phyloP scores from a whole-genome alignment of 208 protist species.

The Crithidia mellificae region DNA sequence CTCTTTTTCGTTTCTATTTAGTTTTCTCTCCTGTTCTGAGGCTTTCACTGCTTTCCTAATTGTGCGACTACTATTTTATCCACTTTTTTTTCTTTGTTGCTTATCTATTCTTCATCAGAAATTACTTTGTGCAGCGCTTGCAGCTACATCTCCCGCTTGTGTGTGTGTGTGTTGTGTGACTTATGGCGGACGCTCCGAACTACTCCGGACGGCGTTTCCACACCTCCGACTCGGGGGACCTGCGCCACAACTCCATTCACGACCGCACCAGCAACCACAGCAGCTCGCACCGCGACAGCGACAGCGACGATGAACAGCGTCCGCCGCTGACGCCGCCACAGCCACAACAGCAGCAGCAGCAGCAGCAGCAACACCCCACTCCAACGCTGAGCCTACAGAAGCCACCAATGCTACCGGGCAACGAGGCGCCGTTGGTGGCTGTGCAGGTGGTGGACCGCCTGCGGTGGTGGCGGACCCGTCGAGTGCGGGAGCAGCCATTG shows the following conservation, averaged over 20 bases:
- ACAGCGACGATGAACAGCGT: not conserved
- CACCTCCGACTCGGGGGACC: slow-evolving; percentile 12
- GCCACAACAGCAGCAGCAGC: too few relatives aligned
- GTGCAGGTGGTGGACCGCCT: slow-evolving; percentile 72
- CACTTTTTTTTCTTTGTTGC: not conserved
- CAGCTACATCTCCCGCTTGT: too few relatives aligned
- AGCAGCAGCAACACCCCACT: slow-evolving; percentile 14
- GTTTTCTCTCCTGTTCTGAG: too few relatives aligned
- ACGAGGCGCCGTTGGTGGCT: slow-evolving; percentile 12
- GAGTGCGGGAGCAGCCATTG: slow-evolving; percentile 47
- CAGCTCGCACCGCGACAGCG: not conserved
- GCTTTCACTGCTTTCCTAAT: not conserved
- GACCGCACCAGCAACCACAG: slow-evolving; percentile 9
- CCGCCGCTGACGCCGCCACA: too few relatives aligned
- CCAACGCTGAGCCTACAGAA: slow-evolving; percentile 6
- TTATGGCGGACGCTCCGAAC: slow-evolving; percentile 9
- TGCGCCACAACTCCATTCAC: slow-evolving; percentile 25
- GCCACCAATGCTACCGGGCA: not conserved
- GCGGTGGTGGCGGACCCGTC: slow-evolving; percentile 65
- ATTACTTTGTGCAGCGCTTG: not conserved
- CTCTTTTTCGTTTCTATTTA: too few relatives aligned
- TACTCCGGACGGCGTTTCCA: slow-evolving; percentile 10
- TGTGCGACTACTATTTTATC: not conserved
- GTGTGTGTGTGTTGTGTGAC: too few relatives aligned
- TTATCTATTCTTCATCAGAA: not conserved